Conservation (phyloP, 2,329 filamentous ascomycete genomes). For the Ascochyta koolunga region DNA sequence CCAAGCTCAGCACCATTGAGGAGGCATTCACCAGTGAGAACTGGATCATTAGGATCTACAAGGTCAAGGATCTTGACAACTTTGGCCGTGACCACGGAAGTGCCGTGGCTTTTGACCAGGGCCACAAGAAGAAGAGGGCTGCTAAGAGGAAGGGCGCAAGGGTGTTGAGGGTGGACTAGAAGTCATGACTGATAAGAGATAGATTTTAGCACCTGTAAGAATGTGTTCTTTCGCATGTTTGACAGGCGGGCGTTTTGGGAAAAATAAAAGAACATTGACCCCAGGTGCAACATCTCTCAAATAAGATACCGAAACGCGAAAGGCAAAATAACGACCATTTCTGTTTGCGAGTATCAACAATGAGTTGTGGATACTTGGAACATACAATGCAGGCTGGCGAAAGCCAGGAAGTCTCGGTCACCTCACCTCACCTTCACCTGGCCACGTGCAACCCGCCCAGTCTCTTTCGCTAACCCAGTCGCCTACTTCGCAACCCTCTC, state of each 20-base stretch:
- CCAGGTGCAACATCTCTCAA: background rate
- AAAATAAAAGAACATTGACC: constrained; percentile 32
- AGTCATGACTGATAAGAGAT: constrained; percentile 17
- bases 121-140: constrained; percentile 82
- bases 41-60: constrained; percentile 99
- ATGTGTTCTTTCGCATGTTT: constrained; percentile 26
- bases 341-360: too few relatives aligned
- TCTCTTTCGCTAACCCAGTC: background rate
- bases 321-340: too few relatives aligned
- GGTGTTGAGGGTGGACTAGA: constrained; percentile 73
- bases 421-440: constrained; percentile 7
- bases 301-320: background rate
- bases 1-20: constrained; percentile 85
- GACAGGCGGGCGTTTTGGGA: constrained; percentile 36
- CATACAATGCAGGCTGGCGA: background rate
- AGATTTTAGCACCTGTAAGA: constrained; percentile 39
- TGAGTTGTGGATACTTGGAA: background rate
- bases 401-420: background rate
- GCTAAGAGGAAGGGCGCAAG: constrained; percentile 74
- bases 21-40: constrained; percentile 99
- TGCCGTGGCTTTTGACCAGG: constrained; percentile 73
- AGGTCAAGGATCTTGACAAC: constrained; percentile 99
- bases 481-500: too few relatives aligned
- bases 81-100: constrained; percentile 84
- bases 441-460: background rate